Base-by-base conservation (phyloP, 1,139 yeast species). In the Williopsis jadinii region DNA sequence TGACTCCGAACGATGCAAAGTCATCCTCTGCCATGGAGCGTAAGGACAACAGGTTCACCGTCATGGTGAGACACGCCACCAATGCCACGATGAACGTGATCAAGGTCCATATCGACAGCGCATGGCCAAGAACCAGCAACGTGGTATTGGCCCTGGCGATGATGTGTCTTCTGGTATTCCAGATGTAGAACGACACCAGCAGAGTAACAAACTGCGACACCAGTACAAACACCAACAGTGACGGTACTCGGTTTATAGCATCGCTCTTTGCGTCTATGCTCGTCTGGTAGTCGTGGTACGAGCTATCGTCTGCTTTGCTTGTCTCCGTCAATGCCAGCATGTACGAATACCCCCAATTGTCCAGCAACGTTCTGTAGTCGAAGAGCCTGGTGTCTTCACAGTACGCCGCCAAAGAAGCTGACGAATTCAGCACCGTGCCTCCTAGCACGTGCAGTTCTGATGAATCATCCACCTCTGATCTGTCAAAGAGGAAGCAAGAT, bases 361-460 rank as follows among this genome's bases (percentile, higher is more conserved):
- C 35, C n/a, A 46, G 39, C 9, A 43, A 35, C 3, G 32, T 15
- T 39, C 49, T 38, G 15, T 46, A 46, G 32, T 46, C 49, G 15
- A 43, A 43, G 12, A 43, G 36, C 13, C n/a, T 38, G 11, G 42
- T 37, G n/a, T 32, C 33, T 9, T 35, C 30, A 29, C 49, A 46
- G 13, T 35, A 37, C 9, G 30, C 30, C 11, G n/a, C 9, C 5
- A 8, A n/a, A 5, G n/a, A 11, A 3, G 5, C 30, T 11, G 11
- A 11, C 4, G 11, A 11, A 8, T 8, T n/a, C 30, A 28, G 12
- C 11, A 11, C 5, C 12, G n/a, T n/a, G 12, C 3, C n/a, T 4
- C 12, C n/a, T 9, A 32, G 14, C 12, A 14, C 14, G 13, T 15
- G n/a, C n/a, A 8, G 9, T n/a, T 13, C 26, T 13, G n/a, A n/a